Evolutionary conservation across 2,329 filamentous ascomycete genomes (phyloP).

Genomic region (Epichloe sylvatica): DNA sequence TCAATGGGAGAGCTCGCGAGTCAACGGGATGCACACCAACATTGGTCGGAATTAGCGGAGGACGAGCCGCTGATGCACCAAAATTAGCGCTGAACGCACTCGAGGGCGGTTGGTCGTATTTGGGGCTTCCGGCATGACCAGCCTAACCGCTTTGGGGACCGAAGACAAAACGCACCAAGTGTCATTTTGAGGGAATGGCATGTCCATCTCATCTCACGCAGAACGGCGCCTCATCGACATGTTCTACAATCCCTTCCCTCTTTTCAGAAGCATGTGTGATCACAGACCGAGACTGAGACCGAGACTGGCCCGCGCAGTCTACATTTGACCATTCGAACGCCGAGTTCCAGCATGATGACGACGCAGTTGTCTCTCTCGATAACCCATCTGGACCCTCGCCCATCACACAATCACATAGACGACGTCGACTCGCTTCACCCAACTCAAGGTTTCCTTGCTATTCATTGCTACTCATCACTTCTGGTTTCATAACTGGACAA

Average conservation of each 20-base stretch:
- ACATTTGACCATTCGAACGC: not conserved
- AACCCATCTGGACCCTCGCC: not conserved
- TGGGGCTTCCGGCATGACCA: not conserved
- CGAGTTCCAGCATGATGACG: not conserved
- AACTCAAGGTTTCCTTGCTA: not conserved
- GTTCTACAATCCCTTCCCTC: not conserved
- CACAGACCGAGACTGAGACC: not conserved
- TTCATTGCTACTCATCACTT: not conserved
- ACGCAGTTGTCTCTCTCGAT: conserved; percentile 1
- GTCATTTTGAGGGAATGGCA: too few species aligned
- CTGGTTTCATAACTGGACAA: not conserved
- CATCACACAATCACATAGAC: not conserved
- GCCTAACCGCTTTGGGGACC: conserved; percentile 11
- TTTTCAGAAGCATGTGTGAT: not conserved
- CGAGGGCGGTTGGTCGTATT: too few species aligned
- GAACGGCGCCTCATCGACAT: not conserved
- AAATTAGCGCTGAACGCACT: too few species aligned
- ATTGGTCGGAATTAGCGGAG: too few species aligned
- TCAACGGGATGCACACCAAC: not conserved
- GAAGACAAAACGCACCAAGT: conserved; percentile 1
- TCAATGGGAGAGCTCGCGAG: not conserved
- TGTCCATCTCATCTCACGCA: not conserved
- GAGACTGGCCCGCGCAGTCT: not conserved
- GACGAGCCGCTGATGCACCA: too few species aligned
- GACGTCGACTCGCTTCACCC: not conserved